Percentiles rank a stretch among this genome's conserved stretches.
phyloP scores from a whole-genome alignment of 306 rosid genomes.

The Citrullus amarus region DNA sequence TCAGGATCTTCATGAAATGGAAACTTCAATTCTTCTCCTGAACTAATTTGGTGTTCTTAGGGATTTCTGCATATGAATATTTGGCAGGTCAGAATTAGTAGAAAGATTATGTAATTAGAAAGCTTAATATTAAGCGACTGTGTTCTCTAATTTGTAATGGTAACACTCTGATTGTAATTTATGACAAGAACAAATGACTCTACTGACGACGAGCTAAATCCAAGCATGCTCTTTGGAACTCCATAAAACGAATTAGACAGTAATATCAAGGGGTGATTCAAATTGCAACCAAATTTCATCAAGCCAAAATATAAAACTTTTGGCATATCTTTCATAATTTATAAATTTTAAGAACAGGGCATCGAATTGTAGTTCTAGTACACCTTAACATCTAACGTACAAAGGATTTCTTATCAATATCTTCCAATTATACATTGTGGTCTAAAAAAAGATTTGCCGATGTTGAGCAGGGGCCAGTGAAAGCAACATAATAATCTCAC shows the following conservation, averaged over 20 bases:
- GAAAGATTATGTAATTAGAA: not conserved
- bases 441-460: not conserved
- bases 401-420: slow-evolving; percentile 3
- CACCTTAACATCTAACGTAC: not conserved
- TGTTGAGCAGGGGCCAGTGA: not conserved
- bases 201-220: not conserved
- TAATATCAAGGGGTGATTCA: not conserved
- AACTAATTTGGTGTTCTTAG: not conserved
- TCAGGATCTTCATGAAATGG: not conserved
- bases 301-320: not conserved
- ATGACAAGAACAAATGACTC: not conserved
- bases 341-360: not conserved
- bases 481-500: not conserved
- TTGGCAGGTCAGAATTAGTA: not conserved
- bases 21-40: not conserved
- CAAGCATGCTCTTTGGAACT: not conserved
- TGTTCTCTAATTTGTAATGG: not conserved
- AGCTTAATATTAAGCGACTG: not conserved
- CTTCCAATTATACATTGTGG: slow-evolving; percentile 6
- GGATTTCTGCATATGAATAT: not conserved
- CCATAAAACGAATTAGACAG: not conserved
- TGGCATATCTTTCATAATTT: slow-evolving; percentile 3
- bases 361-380: not conserved
- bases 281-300: not conserved
- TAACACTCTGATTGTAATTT: not conserved